Evolutionary conservation across 331 rosid species (phyloP).

Genomic region (Spiraea crenata): DNA sequence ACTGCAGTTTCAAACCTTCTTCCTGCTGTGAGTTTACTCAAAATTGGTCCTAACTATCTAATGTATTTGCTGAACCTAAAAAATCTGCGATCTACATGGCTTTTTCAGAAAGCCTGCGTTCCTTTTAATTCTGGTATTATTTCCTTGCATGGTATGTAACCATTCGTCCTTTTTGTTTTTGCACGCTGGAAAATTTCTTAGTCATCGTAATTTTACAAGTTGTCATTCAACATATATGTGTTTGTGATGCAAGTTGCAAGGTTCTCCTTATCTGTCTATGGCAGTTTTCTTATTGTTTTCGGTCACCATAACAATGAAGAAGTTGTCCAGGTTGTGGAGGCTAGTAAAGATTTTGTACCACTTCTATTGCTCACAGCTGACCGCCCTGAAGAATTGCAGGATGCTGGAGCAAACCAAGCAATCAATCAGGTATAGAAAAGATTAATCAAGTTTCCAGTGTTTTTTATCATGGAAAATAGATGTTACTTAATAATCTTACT

Average conservation of each 20-base stretch:
- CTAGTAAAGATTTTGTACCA: conserved; percentile 90
- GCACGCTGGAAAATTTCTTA: neutral
- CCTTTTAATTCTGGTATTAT: neutral
- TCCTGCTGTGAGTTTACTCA: conserved; percentile 81
- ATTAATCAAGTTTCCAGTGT: conserved; percentile 3
- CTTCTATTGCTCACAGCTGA: conserved; percentile 92
- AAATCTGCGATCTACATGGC: neutral
- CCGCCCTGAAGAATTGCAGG: conserved; percentile 88
- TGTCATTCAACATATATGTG: neutral
- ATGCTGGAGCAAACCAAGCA: conserved; percentile 89
- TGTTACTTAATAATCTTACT: neutral
- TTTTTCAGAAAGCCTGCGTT: neutral
- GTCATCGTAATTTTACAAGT: neutral
- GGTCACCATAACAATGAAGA: neutral
- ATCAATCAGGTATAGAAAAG: conserved; percentile 68
- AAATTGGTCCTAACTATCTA: neutral
- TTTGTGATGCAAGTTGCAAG: neutral
- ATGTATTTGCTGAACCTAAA: neutral
- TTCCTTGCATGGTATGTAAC: neutral
- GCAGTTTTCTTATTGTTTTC: neutral
- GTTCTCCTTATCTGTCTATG: neutral
- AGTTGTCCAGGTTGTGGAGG: conserved; percentile 81
- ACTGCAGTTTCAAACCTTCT: conserved; percentile 97
- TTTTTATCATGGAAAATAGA: neutral
- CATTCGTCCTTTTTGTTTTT: neutral